A percentile compares a stretch with the other conserved stretches of the same genome.
These are phyloP conservation scores for Neocucurbitaria cava DNA, from an alignment of 2,329 filamentous ascomycete genomes.

Conservation along the genomic window DNA sequence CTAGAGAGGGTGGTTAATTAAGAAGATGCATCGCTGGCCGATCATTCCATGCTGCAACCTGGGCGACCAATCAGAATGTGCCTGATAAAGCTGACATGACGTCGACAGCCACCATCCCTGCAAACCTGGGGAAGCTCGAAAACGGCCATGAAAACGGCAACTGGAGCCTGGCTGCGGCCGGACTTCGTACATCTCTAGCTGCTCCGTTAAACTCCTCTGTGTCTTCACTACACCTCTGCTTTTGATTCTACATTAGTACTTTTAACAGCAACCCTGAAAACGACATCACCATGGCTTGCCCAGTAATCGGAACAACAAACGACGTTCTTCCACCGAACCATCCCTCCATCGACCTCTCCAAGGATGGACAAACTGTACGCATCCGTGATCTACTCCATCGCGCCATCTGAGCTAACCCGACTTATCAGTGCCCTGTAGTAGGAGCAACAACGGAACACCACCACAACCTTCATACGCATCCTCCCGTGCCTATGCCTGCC, in stretches of 20 bases:
- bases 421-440: slow-evolving; percentile 51
- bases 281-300: slow-evolving; percentile 33
- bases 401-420: slow-evolving; percentile 1
- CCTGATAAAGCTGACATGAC: slow-evolving; percentile 18
- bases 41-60: not conserved
- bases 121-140: slow-evolving; percentile 25
- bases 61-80: slow-evolving; percentile 12
- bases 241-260: not conserved
- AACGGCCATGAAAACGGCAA: slow-evolving; percentile 5
- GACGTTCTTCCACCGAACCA: slow-evolving; percentile 54
- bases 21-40: not conserved
- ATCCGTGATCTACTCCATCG: not conserved
- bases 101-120: slow-evolving; percentile 14
- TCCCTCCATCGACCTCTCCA: slow-evolving; percentile 47
- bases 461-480: slow-evolving; percentile 53
- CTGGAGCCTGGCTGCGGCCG: slow-evolving; percentile 1
- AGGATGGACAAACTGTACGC: slow-evolving; percentile 47
- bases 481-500: slow-evolving; percentile 44
- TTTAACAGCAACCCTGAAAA: not conserved
- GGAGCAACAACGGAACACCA: slow-evolving; percentile 56
- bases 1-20: not conserved
- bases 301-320: slow-evolving; percentile 53
- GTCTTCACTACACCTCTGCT: not conserved
- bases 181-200: slow-evolving; percentile 3
- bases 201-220: not conserved